phyloP scores from a whole-genome alignment of 345 rosid genomes.

The Brassica rapa region DNA sequence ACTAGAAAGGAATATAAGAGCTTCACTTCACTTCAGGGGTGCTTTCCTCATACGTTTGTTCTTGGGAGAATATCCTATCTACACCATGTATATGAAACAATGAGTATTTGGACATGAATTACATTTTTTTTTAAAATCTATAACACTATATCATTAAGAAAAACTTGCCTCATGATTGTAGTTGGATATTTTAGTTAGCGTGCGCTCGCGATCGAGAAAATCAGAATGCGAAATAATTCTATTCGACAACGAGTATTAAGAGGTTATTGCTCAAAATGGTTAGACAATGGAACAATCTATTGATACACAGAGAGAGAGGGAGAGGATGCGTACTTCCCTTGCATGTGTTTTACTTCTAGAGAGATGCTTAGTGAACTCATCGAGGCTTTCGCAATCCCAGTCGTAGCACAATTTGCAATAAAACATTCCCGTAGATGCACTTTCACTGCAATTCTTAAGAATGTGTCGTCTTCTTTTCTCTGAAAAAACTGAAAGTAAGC shows the following conservation, averaged over 20 bases:
- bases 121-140: neutral
- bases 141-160: too few relatives aligned
- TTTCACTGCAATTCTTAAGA: too few relatives aligned
- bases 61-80: neutral
- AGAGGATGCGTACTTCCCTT: neutral
- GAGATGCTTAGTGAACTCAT: neutral
- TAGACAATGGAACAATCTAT: neutral
- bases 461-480: too few relatives aligned
- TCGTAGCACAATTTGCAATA: too few relatives aligned
- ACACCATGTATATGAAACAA: neutral
- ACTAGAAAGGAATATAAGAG: neutral
- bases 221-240: neutral
- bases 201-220: too few relatives aligned
- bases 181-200: too few relatives aligned
- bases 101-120: neutral
- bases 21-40: neutral
- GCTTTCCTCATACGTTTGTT: neutral
- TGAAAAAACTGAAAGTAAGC: too few relatives aligned
- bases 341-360: neutral
- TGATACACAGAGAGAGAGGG: neutral
- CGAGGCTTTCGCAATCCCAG: too few relatives aligned
- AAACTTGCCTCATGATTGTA: too few relatives aligned
- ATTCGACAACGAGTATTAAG: neutral
- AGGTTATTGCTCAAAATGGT: neutral
- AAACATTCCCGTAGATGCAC: too few relatives aligned